Percentiles rank a stretch among this genome's conserved stretches.
Conservation (phyloP, 2,329 filamentous ascomycete genomes). For the Pseudocercospora ulei region DNA sequence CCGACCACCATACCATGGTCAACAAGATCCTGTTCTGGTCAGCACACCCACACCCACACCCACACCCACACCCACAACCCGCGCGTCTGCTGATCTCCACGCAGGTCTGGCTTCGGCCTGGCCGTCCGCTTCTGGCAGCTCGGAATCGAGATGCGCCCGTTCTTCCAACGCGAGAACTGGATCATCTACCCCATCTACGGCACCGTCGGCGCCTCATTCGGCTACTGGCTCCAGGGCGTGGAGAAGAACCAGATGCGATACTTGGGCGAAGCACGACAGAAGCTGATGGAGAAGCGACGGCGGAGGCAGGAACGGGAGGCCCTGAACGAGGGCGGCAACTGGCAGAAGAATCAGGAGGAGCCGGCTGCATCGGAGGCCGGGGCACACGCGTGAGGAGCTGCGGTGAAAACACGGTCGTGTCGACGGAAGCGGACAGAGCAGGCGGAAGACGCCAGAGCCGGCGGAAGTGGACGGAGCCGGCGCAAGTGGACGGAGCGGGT, state of each 20-base stretch:
- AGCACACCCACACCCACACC: slow-evolving; percentile 44
- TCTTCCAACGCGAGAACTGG: slow-evolving; percentile 73
- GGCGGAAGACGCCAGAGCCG: background rate
- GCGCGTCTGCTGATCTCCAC: slow-evolving; percentile 9
- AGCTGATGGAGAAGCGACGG: slow-evolving; percentile 79
- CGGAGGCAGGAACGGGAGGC: slow-evolving; percentile 59
- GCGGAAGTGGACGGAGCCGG: background rate
- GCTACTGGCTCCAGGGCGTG: slow-evolving; percentile 91
- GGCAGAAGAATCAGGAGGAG: slow-evolving; percentile 32
- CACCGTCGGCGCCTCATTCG: slow-evolving; percentile 76
- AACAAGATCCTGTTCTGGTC: slow-evolving; percentile 67
- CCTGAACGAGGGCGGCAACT: slow-evolving; percentile 26
- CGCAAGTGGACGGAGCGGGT: background rate
- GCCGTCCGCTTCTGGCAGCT: slow-evolving; percentile 92
- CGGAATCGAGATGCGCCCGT: slow-evolving; percentile 94
- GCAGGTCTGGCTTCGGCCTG: slow-evolving; percentile 52
- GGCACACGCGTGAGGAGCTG: slow-evolving; percentile 2
- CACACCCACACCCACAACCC: background rate
- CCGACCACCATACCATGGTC: slow-evolving; percentile 40
- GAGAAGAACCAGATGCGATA: slow-evolving; percentile 71
- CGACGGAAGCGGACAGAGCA: slow-evolving; percentile 18
- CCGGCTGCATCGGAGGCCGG: slow-evolving; percentile 22
- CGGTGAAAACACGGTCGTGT: slow-evolving; percentile 11
- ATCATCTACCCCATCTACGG: slow-evolving; percentile 91
- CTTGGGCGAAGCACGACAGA: slow-evolving; percentile 66